Percentiles rank a stretch among this genome's conserved stretches.
Conservation (phyloP, 495 filamentous ascomycete genomes). For the Hyaloscypha finlandica region DNA sequence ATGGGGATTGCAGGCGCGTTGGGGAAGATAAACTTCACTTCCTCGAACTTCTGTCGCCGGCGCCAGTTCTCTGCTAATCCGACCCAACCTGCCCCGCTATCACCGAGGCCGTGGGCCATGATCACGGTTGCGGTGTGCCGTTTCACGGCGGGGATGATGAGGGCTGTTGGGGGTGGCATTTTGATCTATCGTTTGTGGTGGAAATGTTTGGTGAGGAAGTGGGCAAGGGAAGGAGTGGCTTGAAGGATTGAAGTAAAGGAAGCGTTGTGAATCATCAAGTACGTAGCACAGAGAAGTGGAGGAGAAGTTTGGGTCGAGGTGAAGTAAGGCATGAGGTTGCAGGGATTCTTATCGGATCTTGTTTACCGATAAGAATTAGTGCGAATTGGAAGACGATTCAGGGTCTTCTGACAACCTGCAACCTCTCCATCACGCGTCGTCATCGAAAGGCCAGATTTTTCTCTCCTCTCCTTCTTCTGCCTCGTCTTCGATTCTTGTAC, state of each 20-base stretch:
- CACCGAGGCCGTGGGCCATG: conserved; percentile 88
- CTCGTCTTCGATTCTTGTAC: not conserved
- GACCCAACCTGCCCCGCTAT: conserved; percentile 77
- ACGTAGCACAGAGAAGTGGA: not conserved
- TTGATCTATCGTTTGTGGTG: conserved; percentile 19
- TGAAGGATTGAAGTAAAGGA: not conserved
- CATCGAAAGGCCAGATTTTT: not conserved
- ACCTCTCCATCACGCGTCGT: not conserved
- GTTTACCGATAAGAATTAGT: no score
- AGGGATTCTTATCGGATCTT: not conserved
- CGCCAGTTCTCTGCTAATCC: conserved; percentile 88
- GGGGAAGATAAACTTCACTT: conserved; percentile 91
- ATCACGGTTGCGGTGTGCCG: conserved; percentile 95
- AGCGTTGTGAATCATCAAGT: not conserved
- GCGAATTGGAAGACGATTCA: no score
- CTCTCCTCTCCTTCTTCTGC: not conserved
- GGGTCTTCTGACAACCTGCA: not conserved
- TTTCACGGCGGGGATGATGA: conserved; percentile 84
- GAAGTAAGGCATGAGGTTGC: conserved; percentile 16
- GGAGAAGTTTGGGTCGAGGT: not conserved
- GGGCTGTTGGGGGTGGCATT: conserved; percentile 44
- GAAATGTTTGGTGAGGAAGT: not conserved
- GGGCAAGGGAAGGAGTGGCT: conserved; percentile 20
- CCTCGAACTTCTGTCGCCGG: conserved; percentile 76
- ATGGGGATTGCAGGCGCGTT: conserved; percentile 91